Evolutionary conservation across 352 stramenopile genomes (phyloP).

Genomic region (Phytopythium oedochilum): DNA sequence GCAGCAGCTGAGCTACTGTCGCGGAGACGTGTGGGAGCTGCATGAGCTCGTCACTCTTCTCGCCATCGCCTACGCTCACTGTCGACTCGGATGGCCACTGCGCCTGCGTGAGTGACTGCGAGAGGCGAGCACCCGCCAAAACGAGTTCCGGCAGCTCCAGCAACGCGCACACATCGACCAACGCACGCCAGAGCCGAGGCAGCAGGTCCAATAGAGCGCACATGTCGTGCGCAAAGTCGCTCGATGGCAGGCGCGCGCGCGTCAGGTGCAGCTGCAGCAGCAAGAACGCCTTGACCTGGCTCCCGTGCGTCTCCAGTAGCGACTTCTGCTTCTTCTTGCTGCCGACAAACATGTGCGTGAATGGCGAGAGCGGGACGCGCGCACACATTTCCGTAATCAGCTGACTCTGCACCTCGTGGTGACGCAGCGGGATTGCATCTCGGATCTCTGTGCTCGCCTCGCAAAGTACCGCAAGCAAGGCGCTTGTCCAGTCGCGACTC

Average conservation of each 20-base stretch:
- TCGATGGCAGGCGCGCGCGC: constrained; percentile 92
- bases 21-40: constrained; percentile 44
- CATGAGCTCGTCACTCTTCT: constrained; percentile 15
- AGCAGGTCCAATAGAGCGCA: constrained; percentile 95
- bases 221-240: constrained; percentile 98
- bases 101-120: constrained; percentile 48
- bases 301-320: constrained; percentile 72
- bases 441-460: constrained; percentile 90
- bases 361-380: constrained; percentile 52
- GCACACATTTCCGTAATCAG: constrained; percentile 46
- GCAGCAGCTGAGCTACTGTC: constrained; percentile 22
- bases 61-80: background rate
- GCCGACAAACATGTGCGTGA: constrained; percentile 45
- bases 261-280: constrained; percentile 96
- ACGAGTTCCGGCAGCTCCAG: constrained; percentile 48
- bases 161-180: constrained; percentile 84
- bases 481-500: constrained; percentile 11
- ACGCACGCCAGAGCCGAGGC: constrained; percentile 91
- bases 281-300: constrained; percentile 79
- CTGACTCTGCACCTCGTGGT: constrained; percentile 95
- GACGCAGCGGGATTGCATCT: constrained; percentile 93
- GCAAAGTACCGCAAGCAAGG: constrained; percentile 51
- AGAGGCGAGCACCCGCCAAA: constrained; percentile 47
- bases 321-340: constrained; percentile 46
- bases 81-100: constrained; percentile 30